Evolutionary conservation across 2,329 filamentous ascomycete genomes (phyloP).

Genomic region (Colletotrichum orbiculare): DNA sequence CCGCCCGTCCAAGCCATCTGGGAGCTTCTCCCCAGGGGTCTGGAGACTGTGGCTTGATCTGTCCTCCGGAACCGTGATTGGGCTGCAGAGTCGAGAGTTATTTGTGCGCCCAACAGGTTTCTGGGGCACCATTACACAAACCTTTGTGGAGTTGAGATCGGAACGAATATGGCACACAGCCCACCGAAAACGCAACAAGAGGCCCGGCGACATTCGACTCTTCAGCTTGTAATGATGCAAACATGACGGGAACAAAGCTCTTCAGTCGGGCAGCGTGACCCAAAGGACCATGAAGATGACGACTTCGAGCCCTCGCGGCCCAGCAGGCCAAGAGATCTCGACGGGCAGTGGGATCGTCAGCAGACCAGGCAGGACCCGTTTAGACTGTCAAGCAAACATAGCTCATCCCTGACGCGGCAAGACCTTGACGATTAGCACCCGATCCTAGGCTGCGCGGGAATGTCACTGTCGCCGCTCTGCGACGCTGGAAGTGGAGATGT

Average conservation of each 20-base stretch:
- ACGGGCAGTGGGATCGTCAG: constrained; percentile 10
- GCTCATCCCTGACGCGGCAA: not conserved
- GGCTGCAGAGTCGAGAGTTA: not conserved
- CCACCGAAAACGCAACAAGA: too few species aligned
- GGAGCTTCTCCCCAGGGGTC: constrained; percentile 17
- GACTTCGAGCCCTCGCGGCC: too few species aligned
- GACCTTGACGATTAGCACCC: too few species aligned
- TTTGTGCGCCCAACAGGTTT: constrained; percentile 22
- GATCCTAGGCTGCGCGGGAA: constrained; percentile 6
- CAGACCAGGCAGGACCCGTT: constrained; percentile 9
- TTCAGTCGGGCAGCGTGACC: not conserved
- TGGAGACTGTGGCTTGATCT: constrained; percentile 30
- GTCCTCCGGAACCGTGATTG: constrained; percentile 16
- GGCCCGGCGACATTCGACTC: too few species aligned
- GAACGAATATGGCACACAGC: too few species aligned
- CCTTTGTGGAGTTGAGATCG: too few species aligned
- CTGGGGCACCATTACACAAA: too few species aligned
- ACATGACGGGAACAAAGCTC: constrained; percentile 19
- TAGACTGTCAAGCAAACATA: not conserved
- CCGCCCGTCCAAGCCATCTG: constrained; percentile 8
- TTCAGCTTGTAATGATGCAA: not conserved
- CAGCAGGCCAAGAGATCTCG: too few species aligned
- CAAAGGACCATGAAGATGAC: too few species aligned
- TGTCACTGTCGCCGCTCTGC: constrained; percentile 25
- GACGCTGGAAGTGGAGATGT: constrained; percentile 14